Evolutionary conservation across 495 filamentous ascomycete genomes (phyloP).

Genomic region (Hypomontagnella monticulosa): DNA sequence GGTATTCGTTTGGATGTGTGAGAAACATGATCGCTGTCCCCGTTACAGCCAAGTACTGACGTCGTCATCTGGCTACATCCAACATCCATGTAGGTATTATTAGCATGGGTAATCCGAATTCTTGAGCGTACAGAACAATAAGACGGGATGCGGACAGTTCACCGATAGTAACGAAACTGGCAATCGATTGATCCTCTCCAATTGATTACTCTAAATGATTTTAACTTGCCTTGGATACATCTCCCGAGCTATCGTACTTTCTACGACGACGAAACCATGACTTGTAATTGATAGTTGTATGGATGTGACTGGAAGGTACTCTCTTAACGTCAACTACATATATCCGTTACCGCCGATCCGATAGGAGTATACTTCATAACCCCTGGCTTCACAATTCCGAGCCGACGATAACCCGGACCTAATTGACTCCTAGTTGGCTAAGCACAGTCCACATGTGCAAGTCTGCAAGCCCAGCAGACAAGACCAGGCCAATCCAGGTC

Average conservation of each 20-base stretch:
- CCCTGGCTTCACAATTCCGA: slow-evolving; percentile 13
- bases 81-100: background rate
- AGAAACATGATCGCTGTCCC: slow-evolving; percentile 8
- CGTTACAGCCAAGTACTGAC: slow-evolving; percentile 11
- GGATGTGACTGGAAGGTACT: slow-evolving; percentile 1
- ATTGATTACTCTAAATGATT: background rate
- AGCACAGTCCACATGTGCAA: background rate
- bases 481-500: background rate
- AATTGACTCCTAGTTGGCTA: background rate
- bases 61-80: slow-evolving; percentile 22
- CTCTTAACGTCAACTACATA: background rate
- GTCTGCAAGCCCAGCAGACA: background rate
- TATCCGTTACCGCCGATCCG: background rate
- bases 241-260: slow-evolving; percentile 3
- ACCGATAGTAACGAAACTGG: no score
- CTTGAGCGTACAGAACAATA: no score
- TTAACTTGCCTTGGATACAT: slow-evolving; percentile 5
- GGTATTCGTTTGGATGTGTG: background rate
- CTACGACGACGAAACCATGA: slow-evolving; percentile 13
- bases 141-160: no score
- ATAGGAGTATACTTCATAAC: slow-evolving; percentile 5
- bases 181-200: no score
- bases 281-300: background rate
- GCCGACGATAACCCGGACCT: slow-evolving; percentile 36
- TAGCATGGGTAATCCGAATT: background rate